A percentile compares a stretch with the other conserved stretches of the same genome.
These are phyloP conservation scores for Lactarius deliciosus DNA, from an alignment of 768 basidiomycete species.

Conservation along the genomic window DNA sequence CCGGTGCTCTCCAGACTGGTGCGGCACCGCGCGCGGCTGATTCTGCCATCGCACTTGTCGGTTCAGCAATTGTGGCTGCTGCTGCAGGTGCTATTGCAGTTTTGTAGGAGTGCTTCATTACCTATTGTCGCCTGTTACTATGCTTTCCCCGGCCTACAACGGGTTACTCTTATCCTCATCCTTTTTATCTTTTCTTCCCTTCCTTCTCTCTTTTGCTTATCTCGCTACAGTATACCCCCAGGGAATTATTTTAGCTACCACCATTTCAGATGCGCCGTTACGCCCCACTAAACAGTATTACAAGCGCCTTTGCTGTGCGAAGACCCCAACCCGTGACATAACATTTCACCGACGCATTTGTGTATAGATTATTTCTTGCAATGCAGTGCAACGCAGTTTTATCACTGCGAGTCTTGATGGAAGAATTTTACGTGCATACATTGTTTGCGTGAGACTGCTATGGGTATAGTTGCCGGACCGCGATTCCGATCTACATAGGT, in stretches of 20 bases:
- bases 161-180: not conserved
- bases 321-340: constrained; percentile 1
- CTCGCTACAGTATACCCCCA: constrained; percentile 24
- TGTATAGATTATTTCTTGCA: not conserved
- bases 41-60: constrained; percentile 34
- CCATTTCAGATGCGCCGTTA: constrained; percentile 10
- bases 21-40: constrained; percentile 34
- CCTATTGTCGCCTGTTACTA: not conserved
- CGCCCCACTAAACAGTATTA: constrained; percentile 9
- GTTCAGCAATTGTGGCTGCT: constrained; percentile 38
- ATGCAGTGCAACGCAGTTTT: constrained; percentile 9
- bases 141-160: constrained; percentile 16
- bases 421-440: not conserved
- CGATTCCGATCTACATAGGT: not conserved
- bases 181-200: not conserved
- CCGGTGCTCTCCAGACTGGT: constrained; percentile 53
- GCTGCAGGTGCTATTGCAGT: constrained; percentile 38
- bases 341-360: constrained; percentile 14
- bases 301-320: constrained; percentile 26
- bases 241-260: constrained; percentile 12
- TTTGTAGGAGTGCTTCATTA: constrained; percentile 23
- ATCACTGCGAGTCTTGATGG: not conserved
- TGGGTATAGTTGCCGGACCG: too few relatives aligned
- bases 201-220: constrained; percentile 14
- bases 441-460: too few relatives aligned